These are phyloP conservation scores for Vigna mungo DNA, from an alignment of 306 rosid genomes.

Conservation along the genomic window DNA sequence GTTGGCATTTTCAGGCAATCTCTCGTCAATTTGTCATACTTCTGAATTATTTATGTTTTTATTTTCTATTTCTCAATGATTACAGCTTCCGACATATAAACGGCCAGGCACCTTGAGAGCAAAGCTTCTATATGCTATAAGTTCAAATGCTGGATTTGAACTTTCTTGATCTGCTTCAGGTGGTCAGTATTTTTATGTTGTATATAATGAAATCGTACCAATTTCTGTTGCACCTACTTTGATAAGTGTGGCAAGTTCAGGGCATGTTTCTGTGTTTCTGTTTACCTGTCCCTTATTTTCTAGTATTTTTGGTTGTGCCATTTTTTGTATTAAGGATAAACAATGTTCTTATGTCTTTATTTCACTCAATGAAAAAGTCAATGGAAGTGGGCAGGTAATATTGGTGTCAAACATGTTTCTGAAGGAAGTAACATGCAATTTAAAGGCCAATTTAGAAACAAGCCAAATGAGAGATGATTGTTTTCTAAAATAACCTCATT, in stretches of 20 bases:
- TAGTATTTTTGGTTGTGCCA: conserved; percentile 8
- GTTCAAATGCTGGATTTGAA: conserved; percentile 95
- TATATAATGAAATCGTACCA: neutral
- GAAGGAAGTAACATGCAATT: conserved; percentile 7
- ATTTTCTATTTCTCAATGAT: conserved; percentile 37
- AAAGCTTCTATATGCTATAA: conserved; percentile 91
- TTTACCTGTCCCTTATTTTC: neutral
- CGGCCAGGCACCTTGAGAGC: conserved; percentile 84
- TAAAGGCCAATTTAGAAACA: neutral
- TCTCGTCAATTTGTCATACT: conserved; percentile 23
- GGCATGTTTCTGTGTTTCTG: conserved; percentile 10
- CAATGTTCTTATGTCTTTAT: conserved; percentile 27
- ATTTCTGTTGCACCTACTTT: conserved; percentile 27
- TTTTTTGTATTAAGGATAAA: neutral
- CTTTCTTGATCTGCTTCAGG: conserved; percentile 74
- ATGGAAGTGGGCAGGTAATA: neutral
- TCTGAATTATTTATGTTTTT: conserved; percentile 34
- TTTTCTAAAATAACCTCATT: conserved; percentile 3
- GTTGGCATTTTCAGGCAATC: conserved; percentile 19
- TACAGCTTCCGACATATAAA: conserved; percentile 97
- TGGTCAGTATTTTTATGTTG: conserved; percentile 30
- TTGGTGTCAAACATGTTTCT: neutral
- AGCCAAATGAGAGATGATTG: conserved; percentile 7
- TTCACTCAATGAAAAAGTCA: conserved; percentile 27
- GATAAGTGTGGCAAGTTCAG: conserved; percentile 36